Conservation (phyloP, 2,329 filamentous ascomycete genomes). For the Pleoardoris graminearum region DNA sequence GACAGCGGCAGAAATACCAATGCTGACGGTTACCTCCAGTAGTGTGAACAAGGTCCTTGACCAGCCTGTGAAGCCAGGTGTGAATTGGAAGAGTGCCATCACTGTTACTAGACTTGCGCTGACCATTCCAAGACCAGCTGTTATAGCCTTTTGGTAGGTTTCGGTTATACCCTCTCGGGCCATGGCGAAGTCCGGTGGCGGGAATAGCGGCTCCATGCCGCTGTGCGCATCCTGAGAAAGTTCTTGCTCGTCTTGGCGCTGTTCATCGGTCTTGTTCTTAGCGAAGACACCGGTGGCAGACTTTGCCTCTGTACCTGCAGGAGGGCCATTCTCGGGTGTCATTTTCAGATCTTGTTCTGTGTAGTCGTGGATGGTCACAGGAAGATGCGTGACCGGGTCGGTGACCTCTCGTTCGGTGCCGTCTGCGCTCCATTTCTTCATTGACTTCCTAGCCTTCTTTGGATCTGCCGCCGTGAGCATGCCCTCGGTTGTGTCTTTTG, state of each 20-base stretch:
- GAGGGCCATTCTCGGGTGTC: conserved; percentile 51
- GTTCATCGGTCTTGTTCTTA: conserved; percentile 49
- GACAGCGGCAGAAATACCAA: conserved; percentile 37
- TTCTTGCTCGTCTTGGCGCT: conserved; percentile 49
- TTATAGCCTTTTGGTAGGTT: conserved; percentile 50
- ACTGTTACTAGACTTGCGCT: conserved; percentile 38
- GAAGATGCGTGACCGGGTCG: conserved; percentile 72
- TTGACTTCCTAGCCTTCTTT: conserved; percentile 52
- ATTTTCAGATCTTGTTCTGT: conserved; percentile 63
- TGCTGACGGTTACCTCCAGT: conserved; percentile 32
- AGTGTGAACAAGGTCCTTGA: conserved; percentile 33
- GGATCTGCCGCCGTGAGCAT: conserved; percentile 44
- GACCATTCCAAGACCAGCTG: conserved; percentile 35
- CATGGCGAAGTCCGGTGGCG: conserved; percentile 56
- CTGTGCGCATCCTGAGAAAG: conserved; percentile 50
- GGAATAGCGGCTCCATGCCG: conserved; percentile 57
- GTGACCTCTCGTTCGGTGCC: conserved; percentile 64
- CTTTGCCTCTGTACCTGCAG: conserved; percentile 45
- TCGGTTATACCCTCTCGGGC: conserved; percentile 50
- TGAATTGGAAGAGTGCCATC: conserved; percentile 40
- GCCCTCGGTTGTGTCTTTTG: conserved; percentile 52
- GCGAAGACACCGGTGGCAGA: conserved; percentile 52
- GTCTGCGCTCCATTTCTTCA: conserved; percentile 54
- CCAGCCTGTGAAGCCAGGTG: conserved; percentile 35
- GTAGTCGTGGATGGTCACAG: conserved; percentile 69